Conservation (phyloP, 257 asterid species). For the Ophiorrhiza pumila region DNA sequence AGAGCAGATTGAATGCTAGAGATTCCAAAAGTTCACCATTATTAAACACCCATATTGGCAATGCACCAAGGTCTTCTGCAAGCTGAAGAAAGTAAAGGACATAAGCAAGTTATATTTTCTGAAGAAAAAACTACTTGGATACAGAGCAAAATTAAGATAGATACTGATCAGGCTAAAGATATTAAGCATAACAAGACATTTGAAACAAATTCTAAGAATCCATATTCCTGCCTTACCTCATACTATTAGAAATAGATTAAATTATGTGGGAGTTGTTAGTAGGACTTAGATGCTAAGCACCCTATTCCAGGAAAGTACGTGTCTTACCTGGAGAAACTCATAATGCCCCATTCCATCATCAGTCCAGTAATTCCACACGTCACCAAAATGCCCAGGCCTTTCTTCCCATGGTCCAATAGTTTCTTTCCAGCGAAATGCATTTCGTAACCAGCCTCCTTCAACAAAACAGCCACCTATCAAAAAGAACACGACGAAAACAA, state of each 20-base stretch:
- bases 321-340: slow-evolving; percentile 80
- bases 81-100: slow-evolving; percentile 53
- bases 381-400: slow-evolving; percentile 97
- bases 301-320: slow-evolving; percentile 8
- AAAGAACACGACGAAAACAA: neutral
- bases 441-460: slow-evolving; percentile 87
- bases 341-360: slow-evolving; percentile 92
- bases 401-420: slow-evolving; percentile 95
- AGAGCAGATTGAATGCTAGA: neutral
- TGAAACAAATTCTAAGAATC: too few species aligned
- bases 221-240: too few species aligned
- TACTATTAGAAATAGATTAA: too few species aligned
- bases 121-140: neutral
- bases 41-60: slow-evolving; percentile 95
- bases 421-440: slow-evolving; percentile 97
- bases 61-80: slow-evolving; percentile 87
- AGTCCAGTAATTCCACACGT: slow-evolving; percentile 96
- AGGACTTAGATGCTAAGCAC: neutral
- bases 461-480: slow-evolving; percentile 94
- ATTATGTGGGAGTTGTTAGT: neutral
- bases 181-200: too few species aligned
- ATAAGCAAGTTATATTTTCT: neutral
- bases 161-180: too few species aligned
- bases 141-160: too few species aligned
- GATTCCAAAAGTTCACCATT: slow-evolving; percentile 51